These are phyloP conservation scores for Tulasnella sp. DNA, from an alignment of 768 basidiomycete genomes.

Conservation along the genomic window DNA sequence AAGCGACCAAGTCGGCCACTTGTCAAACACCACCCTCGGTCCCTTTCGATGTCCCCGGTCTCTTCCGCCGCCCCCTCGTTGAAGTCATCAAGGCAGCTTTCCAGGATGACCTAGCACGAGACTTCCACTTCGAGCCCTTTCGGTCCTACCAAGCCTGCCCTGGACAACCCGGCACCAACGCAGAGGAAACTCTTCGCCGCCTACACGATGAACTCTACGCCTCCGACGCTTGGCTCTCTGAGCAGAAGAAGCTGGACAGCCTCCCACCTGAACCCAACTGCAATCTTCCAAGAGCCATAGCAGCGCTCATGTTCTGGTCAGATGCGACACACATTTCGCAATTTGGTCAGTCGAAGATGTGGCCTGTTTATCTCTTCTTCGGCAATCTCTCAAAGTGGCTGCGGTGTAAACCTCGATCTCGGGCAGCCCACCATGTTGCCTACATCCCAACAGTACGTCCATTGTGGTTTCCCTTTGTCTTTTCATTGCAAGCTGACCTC, in stretches of 20 bases:
- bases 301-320: slow-evolving; percentile 2
- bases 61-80: too few species aligned
- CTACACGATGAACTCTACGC: slow-evolving; percentile 11
- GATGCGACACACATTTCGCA: slow-evolving; percentile 18
- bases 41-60: too few species aligned
- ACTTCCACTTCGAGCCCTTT: not conserved
- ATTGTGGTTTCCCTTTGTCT: too few species aligned
- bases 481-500: too few species aligned
- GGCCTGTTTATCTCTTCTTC: slow-evolving; percentile 17
- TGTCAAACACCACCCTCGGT: too few species aligned
- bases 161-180: not conserved
- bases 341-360: slow-evolving; percentile 19
- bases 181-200: not conserved
- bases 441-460: slow-evolving; percentile 15
- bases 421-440: slow-evolving; percentile 2
- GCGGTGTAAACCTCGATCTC: not conserved
- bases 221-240: slow-evolving; percentile 1
- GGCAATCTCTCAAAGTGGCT: slow-evolving; percentile 16
- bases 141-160: not conserved
- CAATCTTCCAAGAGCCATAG: not conserved
- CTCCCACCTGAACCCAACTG: not conserved
- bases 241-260: not conserved
- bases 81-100: too few species aligned
- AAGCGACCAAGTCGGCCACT: too few species aligned
- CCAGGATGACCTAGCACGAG: too few species aligned